Base-by-base conservation (phyloP, 164 flowering plant species). In the Piper longum region DNA sequence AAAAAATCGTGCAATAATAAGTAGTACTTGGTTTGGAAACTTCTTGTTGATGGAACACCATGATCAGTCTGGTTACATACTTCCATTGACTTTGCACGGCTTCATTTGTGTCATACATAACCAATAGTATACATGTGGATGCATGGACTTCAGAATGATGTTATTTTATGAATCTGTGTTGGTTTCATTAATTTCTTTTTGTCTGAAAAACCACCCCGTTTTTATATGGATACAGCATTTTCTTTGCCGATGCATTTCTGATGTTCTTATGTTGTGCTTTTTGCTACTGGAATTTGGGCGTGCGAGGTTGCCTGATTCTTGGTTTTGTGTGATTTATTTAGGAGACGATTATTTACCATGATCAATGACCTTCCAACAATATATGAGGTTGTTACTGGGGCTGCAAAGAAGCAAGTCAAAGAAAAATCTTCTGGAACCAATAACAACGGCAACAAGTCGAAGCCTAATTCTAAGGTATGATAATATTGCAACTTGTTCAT, bases 301-400 rank as follows among this genome's bases (percentile, higher is more conserved):
- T 48, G 14, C 9, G 52, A 14, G 11, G 11, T 48, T 1, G 14
- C 12, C 3, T 48, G 14, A 9, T n/a, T 18, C 36, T 1, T 57
- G 18, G 8, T 57, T 1, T 41, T 57, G 18, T 8, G 42, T 60
- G 58, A 26, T 26, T 73, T 69, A 54, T 75, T 77, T 82, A 91
- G 96, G 86, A 82, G 77, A 71, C 81, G 88, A 26, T 88, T 91
- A 36, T 91, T 88, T 64, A 78, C 65, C 67, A 79, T 88, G 96
- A 83, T 88, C 42, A 88, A 91, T 75, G 97, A 91, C 11, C 80
- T 88, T 9, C 96, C 95, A 26, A 82, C 96, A 51, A 80, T 91
- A 61, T 88, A 74, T 68, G 97, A 91, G 80, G 85, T 81, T 66
- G 96, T 88, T 56, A 82, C 86, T 55, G 91, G 93, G 56, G 13